phyloP scores from a whole-genome alignment of 108 stramenopile genomes.

The Stephanodiscus minutulus region DNA sequence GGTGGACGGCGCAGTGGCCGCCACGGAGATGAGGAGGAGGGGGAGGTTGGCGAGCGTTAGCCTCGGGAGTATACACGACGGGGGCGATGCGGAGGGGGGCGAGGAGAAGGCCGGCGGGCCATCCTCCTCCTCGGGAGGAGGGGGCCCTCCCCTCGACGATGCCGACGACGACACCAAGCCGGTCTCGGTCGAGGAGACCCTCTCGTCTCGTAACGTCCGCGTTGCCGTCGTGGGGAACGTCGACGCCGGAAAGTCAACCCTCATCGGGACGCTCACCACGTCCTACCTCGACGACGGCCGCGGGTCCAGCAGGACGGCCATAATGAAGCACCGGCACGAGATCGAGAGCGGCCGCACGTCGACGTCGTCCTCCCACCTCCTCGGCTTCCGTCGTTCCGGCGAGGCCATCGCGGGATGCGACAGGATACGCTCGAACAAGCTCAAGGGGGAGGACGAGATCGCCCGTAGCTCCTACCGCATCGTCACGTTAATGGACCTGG shows the following conservation, averaged over 20 bases:
- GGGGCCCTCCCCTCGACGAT: not conserved
- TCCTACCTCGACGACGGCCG: constrained; percentile 95
- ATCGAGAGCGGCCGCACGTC: constrained; percentile 97
- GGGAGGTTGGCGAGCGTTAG: constrained; percentile 3
- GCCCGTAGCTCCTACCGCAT: constrained; percentile 81
- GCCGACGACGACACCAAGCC: constrained; percentile 8
- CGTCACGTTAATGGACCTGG: constrained; percentile 96
- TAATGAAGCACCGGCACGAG: constrained; percentile 98
- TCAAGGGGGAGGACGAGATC: constrained; percentile 81
- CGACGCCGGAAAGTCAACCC: constrained; percentile 94
- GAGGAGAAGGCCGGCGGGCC: no score
- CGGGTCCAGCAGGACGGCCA: constrained; percentile 88
- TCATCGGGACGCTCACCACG: constrained; percentile 94
- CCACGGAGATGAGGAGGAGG: constrained; percentile 22
- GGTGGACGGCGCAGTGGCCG: constrained; percentile 27
- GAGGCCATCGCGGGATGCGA: constrained; percentile 72
- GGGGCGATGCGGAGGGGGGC: constrained; percentile 7
- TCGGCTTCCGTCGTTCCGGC: constrained; percentile 91
- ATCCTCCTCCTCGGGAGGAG: no score
- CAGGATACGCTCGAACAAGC: constrained; percentile 68
- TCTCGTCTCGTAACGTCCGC: constrained; percentile 85
- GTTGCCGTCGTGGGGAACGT: constrained; percentile 98
- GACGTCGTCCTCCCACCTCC: constrained; percentile 90
- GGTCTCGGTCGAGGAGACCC: constrained; percentile 65
- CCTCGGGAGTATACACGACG: constrained; percentile 5